Conservation (phyloP, 2,329 filamentous ascomycete species). For the Sphaerostilbella broomeana region DNA sequence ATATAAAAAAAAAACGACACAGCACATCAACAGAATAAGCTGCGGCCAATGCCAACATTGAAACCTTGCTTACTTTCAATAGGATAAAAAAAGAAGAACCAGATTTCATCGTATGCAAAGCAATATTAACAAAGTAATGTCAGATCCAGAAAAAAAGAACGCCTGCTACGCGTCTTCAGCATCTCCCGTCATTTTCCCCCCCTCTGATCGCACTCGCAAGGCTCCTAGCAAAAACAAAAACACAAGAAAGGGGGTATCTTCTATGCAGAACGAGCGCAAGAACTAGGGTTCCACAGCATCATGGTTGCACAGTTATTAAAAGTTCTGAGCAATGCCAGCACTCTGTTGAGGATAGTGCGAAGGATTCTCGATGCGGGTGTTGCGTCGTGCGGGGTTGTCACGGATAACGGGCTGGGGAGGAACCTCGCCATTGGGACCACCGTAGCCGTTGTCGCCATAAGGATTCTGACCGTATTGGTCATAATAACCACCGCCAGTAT, state of each 20-base stretch:
- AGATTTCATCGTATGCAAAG: conserved; percentile 11
- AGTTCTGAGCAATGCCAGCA: conserved; percentile 94
- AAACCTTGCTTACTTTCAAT: too few relatives aligned
- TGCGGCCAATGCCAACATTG: too few relatives aligned
- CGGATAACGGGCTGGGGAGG: conserved; percentile 73
- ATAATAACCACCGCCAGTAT: conserved; percentile 47
- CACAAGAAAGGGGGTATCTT: conserved; percentile 6
- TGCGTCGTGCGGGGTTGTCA: conserved; percentile 85
- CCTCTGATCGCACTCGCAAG: background rate
- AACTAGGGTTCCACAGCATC: conserved; percentile 5
- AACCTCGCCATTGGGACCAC: conserved; percentile 32
- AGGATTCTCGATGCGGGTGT: conserved; percentile 90
- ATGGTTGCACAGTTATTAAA: conserved; percentile 46
- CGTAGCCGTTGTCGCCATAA: conserved; percentile 41
- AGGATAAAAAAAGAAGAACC: background rate
- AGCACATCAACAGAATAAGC: too few relatives aligned
- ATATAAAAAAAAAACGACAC: too few relatives aligned
- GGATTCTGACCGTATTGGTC: conserved; percentile 54
- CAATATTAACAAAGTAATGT: conserved; percentile 11
- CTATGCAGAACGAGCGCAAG: conserved; percentile 6
- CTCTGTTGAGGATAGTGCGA: conserved; percentile 87
- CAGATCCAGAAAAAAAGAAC: conserved; percentile 9
- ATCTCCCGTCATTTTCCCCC: conserved; percentile 1
- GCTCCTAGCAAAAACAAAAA: background rate
- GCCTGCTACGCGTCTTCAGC: conserved; percentile 5